These are phyloP conservation scores for Porphyrellus cyaneotinctus DNA, from an alignment of 768 basidiomycete species.

Conservation along the genomic window DNA sequence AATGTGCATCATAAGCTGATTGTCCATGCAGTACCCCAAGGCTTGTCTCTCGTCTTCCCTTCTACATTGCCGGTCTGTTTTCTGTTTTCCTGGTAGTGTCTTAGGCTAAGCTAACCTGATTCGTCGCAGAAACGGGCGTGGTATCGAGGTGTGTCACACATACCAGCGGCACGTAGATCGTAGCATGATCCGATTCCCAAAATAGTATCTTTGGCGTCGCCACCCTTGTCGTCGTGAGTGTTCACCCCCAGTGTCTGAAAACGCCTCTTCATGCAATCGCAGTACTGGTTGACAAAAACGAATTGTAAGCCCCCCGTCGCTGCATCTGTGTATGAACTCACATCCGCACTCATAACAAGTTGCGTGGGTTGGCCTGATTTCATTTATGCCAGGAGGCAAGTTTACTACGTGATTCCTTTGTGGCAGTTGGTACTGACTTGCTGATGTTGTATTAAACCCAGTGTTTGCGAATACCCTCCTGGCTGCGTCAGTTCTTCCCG, in stretches of 20 bases:
- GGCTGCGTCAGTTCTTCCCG: constrained; percentile 11
- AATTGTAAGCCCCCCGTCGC: constrained; percentile 2
- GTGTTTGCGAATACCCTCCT: constrained; percentile 20
- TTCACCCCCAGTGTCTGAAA: neutral
- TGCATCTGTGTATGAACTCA: neutral
- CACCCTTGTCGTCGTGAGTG: constrained; percentile 12
- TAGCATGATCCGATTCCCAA: too few relatives aligned
- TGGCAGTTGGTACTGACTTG: neutral
- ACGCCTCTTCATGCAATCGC: neutral
- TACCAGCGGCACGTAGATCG: neutral
- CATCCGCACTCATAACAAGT: neutral
- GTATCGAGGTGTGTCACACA: constrained; percentile 9
- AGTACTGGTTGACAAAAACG: constrained; percentile 19
- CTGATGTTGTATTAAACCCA: neutral
- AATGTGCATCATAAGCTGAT: neutral
- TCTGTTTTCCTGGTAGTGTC: neutral
- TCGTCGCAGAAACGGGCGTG: constrained; percentile 12
- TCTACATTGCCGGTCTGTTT: constrained; percentile 13
- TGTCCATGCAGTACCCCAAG: constrained; percentile 7
- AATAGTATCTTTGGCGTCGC: constrained; percentile 9
- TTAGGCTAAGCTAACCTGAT: constrained; percentile 4
- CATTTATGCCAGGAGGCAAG: constrained; percentile 20
- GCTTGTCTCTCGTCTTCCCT: neutral
- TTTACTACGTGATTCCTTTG: too few relatives aligned
- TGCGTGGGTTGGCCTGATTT: constrained; percentile 15